Evolutionary conservation across 2,329 filamentous ascomycete species (phyloP).

Genomic region (Phialophora tarda): DNA sequence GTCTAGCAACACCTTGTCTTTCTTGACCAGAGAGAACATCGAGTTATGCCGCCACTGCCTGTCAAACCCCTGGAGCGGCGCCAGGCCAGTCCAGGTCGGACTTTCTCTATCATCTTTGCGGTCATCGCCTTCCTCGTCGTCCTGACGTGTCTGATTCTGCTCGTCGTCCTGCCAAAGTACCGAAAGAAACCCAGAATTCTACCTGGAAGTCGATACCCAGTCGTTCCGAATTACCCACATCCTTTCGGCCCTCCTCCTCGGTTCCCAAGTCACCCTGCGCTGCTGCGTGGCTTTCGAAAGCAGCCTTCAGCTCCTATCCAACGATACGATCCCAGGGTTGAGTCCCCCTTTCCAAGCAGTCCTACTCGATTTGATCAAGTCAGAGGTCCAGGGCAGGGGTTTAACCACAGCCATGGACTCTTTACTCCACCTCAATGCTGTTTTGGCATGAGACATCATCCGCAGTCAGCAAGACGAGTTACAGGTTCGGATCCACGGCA

Average conservation of each 20-base stretch:
- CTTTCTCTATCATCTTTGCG: slow-evolving; percentile 32
- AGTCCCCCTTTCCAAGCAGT: slow-evolving; percentile 33
- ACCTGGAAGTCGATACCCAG: slow-evolving; percentile 12
- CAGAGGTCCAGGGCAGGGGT: not conserved
- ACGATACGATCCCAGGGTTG: slow-evolving; percentile 34
- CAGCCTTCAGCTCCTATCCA: slow-evolving; percentile 19
- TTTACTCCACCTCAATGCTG: slow-evolving; percentile 30
- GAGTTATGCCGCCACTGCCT: slow-evolving; percentile 19
- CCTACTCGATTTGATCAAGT: slow-evolving; percentile 14
- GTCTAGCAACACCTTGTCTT: not conserved
- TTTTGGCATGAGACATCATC: slow-evolving; percentile 4
- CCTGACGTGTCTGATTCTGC: slow-evolving; percentile 32
- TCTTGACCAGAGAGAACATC: not conserved
- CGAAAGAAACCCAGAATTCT: slow-evolving; percentile 25
- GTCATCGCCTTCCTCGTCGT: slow-evolving; percentile 31
- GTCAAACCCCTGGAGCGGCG: slow-evolving; percentile 23
- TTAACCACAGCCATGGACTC: slow-evolving; percentile 25
- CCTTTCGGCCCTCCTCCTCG: slow-evolving; percentile 16
- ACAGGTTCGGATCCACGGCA: slow-evolving; percentile 12
- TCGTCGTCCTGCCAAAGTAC: slow-evolving; percentile 31
- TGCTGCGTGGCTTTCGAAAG: slow-evolving; percentile 27
- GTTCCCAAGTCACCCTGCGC: slow-evolving; percentile 35
- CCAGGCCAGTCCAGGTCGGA: slow-evolving; percentile 17
- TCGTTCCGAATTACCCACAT: slow-evolving; percentile 9
- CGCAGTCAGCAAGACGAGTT: not conserved